A percentile compares a stretch with the other conserved stretches of the same genome.
phyloP scores from a whole-genome alignment of 2,329 filamentous ascomycete genomes.

The Monosporascus sp. region DNA sequence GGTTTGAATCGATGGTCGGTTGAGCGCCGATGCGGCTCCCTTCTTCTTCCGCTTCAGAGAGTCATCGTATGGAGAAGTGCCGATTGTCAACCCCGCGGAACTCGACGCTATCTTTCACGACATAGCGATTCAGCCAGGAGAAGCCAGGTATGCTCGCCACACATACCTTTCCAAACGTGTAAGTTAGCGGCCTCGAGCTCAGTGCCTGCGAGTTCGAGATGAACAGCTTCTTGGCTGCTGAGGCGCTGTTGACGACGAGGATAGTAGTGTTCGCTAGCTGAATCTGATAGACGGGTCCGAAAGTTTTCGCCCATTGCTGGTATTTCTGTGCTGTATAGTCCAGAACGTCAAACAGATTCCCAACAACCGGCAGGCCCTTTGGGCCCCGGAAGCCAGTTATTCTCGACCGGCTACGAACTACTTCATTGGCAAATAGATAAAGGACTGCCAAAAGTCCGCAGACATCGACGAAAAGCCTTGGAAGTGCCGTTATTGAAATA shows the following conservation, averaged over 20 bases:
- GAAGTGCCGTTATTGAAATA: neutral
- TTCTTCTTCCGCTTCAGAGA: constrained; percentile 73
- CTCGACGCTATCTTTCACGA: constrained; percentile 48
- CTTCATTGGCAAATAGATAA: constrained; percentile 20
- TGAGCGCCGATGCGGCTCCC: constrained; percentile 72
- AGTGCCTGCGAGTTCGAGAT: constrained; percentile 73
- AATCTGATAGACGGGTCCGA: constrained; percentile 61
- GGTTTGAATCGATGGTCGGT: constrained; percentile 67
- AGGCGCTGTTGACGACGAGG: constrained; percentile 73
- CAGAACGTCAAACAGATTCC: constrained; percentile 55
- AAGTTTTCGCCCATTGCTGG: constrained; percentile 52
- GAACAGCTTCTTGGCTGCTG: constrained; percentile 68
- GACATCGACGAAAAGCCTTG: neutral
- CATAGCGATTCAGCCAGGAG: neutral
- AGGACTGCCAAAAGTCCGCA: constrained; percentile 3
- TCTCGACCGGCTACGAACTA: constrained; percentile 16
- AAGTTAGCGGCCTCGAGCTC: constrained; percentile 71
- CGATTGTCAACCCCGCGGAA: constrained; percentile 76
- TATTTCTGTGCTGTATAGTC: constrained; percentile 48
- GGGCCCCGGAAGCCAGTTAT: constrained; percentile 21
- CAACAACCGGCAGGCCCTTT: constrained; percentile 41
- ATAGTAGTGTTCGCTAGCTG: constrained; percentile 66
- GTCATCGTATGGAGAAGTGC: constrained; percentile 79
- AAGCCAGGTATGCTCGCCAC: no score
- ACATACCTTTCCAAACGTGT: constrained; percentile 71